Evolutionary conservation across 257 asterid species (phyloP).

Genomic region (Primulina tabacum): DNA sequence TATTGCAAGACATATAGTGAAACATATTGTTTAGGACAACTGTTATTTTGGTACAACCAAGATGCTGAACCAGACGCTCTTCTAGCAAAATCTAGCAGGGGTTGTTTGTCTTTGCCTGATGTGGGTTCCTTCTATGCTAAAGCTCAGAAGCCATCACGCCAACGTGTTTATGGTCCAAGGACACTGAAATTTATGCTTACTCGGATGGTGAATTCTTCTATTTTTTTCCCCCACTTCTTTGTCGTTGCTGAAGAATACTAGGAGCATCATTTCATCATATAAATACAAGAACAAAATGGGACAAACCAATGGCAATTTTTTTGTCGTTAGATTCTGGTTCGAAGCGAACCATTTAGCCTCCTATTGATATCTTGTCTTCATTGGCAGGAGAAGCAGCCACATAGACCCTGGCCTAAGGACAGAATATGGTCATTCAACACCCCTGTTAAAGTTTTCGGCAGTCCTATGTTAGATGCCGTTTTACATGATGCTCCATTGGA

Average conservation of each 20-base stretch:
- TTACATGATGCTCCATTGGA: conserved; percentile 53
- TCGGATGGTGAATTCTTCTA: conserved; percentile 54
- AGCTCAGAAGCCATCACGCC: conserved; percentile 90
- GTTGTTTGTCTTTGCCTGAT: conserved; percentile 92
- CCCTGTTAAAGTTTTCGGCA: conserved; percentile 59
- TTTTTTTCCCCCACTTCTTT: not conserved
- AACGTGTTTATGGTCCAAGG: conserved; percentile 90
- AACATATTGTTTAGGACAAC: conserved; percentile 89
- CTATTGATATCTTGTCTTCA: not conserved
- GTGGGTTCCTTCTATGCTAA: conserved; percentile 89
- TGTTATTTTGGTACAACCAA: conserved; percentile 87
- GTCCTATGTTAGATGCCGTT: conserved; percentile 84
- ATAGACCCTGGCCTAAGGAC: conserved; percentile 93
- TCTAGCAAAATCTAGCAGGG: conserved; percentile 79
- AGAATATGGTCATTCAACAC: conserved; percentile 83
- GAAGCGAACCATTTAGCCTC: not conserved
- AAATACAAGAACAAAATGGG: not conserved
- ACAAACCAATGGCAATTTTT: not conserved
- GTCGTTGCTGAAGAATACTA: not conserved
- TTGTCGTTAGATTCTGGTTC: not conserved
- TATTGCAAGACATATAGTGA: conserved; percentile 87
- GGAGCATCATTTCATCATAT: not conserved
- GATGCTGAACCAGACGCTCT: conserved; percentile 74
- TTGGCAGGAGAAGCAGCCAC: conserved; percentile 81
- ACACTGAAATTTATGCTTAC: conserved; percentile 83